A percentile compares a stretch with the other conserved stretches of the same genome.
phyloP scores from a whole-genome alignment of 2,329 filamentous ascomycete species.

The Lecanoromycetidae sp. region DNA sequence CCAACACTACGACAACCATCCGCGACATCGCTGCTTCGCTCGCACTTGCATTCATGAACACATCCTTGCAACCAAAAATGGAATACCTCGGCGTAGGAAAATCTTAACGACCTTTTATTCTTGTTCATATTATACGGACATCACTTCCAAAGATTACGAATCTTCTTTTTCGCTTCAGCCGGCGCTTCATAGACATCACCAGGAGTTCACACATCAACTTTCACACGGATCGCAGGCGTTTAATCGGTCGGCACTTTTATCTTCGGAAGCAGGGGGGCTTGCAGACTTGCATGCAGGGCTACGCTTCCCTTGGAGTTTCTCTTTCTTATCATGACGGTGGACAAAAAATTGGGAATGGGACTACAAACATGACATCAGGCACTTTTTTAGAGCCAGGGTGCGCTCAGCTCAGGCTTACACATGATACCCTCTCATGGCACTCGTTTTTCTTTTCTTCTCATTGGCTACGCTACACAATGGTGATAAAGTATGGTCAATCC shows the following conservation, averaged over 20 bases:
- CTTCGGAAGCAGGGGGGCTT: background rate
- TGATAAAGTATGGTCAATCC: slow-evolving; percentile 5
- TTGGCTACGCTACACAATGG: slow-evolving; percentile 8
- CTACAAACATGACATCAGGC: no score
- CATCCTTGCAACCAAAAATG: slow-evolving; percentile 3
- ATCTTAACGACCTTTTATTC: background rate
- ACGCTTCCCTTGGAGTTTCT: background rate
- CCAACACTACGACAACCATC: no score
- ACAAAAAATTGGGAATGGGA: no score
- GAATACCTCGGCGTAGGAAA: background rate
- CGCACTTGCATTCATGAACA: background rate
- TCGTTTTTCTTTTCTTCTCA: slow-evolving; percentile 3
- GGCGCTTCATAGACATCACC: slow-evolving; percentile 8
- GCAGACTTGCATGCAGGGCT: slow-evolving; percentile 3
- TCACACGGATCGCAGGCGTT: slow-evolving; percentile 1
- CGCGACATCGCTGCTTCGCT: no score
- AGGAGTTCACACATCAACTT: slow-evolving; percentile 6
- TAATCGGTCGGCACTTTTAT: background rate
- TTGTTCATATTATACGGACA: background rate
- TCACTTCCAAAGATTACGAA: slow-evolving; percentile 3
- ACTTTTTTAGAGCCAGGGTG: slow-evolving; percentile 1
- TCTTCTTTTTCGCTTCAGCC: slow-evolving; percentile 1
- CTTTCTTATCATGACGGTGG: slow-evolving; percentile 1
- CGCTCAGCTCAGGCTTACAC: slow-evolving; percentile 9
- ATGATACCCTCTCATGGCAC: slow-evolving; percentile 15